Evolutionary conservation across 345 rosid species (phyloP), one percentile per base, ranked within the genome.

Genomic region (Hypericum perforatum): DNA sequence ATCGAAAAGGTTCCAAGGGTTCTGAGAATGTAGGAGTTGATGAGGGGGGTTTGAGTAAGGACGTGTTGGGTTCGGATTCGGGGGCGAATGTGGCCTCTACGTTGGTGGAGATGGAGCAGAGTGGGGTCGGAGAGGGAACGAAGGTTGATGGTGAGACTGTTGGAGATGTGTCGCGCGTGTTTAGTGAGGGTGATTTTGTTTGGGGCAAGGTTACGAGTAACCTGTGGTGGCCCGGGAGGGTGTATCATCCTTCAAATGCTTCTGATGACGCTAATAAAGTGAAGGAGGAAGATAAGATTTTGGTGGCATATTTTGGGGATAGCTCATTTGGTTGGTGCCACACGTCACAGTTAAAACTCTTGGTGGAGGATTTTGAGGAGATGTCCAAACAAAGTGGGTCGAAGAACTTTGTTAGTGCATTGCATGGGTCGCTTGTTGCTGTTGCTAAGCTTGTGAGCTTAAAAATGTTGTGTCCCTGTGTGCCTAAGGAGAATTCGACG

Each of bases 181-280:
- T 75, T 66, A 47, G 58, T 54, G 80, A 81, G 1, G 97, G 95
- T 67, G 96, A 85, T 72, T 88, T 88, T 41, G 94, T 92, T 3
- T 92, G 98, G 98, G 90, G 95, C 5, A 92, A 88, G 72, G 76
- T 88, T 63, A 85, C 66, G 78, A 83, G 78, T 53, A 85, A 92
- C 64, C 96, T 95, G 37, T 92, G 98, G 98, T 92, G 98, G 98
- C 98, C 98, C 0, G 98, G 96, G 37, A 84, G 80, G 85, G 54
- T 92, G 39, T 83, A 85, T 49, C 85, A 85, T 72, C 70, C 84
- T 9, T 63, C 66, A 0, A 74, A 80, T 70, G 95, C 98, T 38
- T 88, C 98, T 0, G 86, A 85, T 10, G 60, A 60, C 62, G 95
- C 97, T 0, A 57, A 67, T 50, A 83, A 77, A 78, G 58, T 70